A percentile compares a stretch with the other conserved stretches of the same genome.
Evolutionary conservation across 1,139 yeast species (phyloP).

Genomic region (Yamadazyma aaseri): DNA sequence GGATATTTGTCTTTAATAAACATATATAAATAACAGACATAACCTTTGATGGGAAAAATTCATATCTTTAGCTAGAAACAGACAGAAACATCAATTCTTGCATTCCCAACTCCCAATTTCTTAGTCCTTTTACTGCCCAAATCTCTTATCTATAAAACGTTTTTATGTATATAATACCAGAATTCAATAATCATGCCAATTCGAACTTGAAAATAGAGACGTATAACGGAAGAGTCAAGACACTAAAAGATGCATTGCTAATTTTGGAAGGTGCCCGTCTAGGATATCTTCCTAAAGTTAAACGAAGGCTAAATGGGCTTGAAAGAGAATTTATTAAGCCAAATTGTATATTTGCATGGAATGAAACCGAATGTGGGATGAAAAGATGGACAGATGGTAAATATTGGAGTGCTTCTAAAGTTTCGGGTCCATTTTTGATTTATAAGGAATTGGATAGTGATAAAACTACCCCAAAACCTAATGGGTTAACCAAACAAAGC

Average conservation of each 20-base stretch:
- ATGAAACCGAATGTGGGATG: conserved; percentile 69
- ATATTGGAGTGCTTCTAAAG: conserved; percentile 71
- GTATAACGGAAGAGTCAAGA: conserved; percentile 56
- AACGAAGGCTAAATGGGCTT: conserved; percentile 55
- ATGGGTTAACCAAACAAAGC: conserved; percentile 59
- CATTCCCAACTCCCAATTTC: too few relatives aligned
- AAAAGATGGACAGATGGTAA: conserved; percentile 77
- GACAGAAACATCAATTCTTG: too few relatives aligned
- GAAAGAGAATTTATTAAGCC: conserved; percentile 54
- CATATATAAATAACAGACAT: too few relatives aligned
- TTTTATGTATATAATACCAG: conserved; percentile 19
- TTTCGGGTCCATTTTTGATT: conserved; percentile 61
- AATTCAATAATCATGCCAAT: conserved; percentile 10
- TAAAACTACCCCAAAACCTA: conserved; percentile 26
- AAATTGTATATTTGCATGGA: conserved; percentile 72
- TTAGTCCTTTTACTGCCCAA: too few relatives aligned
- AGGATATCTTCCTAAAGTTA: conserved; percentile 56
- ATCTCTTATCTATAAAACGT: conserved; percentile 12
- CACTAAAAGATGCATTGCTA: conserved; percentile 62
- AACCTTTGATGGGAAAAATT: too few relatives aligned
- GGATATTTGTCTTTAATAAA: too few relatives aligned
- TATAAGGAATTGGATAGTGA: conserved; percentile 57
- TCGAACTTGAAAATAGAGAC: conserved; percentile 44
- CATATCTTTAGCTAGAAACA: too few relatives aligned
- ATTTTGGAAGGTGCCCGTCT: conserved; percentile 63